Evolutionary conservation across 352 stramenopile genomes (phyloP).

Genomic region (Pythium periplocum): DNA sequence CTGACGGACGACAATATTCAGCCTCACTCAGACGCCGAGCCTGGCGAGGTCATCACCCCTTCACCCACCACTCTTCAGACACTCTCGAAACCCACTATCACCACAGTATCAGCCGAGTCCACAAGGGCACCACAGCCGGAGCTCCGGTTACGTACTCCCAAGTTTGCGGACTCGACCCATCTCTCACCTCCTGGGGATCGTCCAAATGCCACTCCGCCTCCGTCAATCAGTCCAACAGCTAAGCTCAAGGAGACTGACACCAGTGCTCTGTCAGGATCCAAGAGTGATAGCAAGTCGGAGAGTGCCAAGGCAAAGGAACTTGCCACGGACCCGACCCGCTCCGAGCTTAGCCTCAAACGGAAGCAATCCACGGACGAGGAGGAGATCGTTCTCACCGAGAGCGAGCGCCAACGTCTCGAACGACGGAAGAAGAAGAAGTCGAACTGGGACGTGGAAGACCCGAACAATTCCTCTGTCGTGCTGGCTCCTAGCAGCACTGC

Average conservation of each 20-base stretch:
- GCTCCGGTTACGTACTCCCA: conserved; percentile 9
- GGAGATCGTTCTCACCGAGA: conserved; percentile 35
- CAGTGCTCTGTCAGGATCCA: neutral
- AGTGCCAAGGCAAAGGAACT: neutral
- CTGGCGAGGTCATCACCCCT: conserved; percentile 1
- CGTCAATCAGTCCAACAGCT: conserved; percentile 22
- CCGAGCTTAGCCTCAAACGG: neutral
- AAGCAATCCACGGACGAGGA: conserved; percentile 37
- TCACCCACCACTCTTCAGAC: neutral
- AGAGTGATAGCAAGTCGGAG: neutral
- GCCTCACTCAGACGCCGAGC: conserved; percentile 1
- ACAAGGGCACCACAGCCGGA: neutral
- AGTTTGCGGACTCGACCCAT: neutral
- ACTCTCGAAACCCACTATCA: neutral
- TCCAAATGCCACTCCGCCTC: conserved; percentile 5
- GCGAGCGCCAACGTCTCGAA: conserved; percentile 55
- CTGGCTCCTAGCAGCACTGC: conserved; percentile 12
- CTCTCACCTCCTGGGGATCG: conserved; percentile 8
- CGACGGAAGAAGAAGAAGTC: conserved; percentile 63
- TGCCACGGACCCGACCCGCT: neutral
- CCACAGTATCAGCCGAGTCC: neutral
- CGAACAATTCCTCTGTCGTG: neutral
- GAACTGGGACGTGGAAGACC: conserved; percentile 82
- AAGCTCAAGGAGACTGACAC: conserved; percentile 16
- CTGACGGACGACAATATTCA: neutral